Conservation (phyloP, 805 yeast species). For the Yarrowia deformans region DNA sequence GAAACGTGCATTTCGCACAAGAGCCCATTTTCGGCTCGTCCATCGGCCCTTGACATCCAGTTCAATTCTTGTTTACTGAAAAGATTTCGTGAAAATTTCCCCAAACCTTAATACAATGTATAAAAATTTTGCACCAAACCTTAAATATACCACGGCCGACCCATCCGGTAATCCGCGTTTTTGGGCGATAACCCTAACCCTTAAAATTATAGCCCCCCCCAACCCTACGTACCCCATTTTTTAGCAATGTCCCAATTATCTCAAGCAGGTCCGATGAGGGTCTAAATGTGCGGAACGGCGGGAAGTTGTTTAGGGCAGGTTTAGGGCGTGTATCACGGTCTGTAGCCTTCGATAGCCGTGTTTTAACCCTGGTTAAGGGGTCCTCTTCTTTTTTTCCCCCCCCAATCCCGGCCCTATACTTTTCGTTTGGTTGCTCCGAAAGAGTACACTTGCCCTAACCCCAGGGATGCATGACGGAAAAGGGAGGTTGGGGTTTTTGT, state of each 20-base stretch:
- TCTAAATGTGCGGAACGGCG: background rate
- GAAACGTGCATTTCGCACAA: background rate
- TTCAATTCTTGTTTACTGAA: constrained; percentile 36
- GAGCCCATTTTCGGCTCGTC: background rate
- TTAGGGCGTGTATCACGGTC: too few relatives aligned
- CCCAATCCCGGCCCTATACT: too few relatives aligned
- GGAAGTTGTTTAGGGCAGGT: background rate
- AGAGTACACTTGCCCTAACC: constrained; percentile 20
- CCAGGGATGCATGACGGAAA: constrained; percentile 9
- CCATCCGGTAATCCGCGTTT: constrained; percentile 15
- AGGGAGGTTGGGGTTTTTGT: background rate
- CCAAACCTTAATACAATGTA: too few relatives aligned
- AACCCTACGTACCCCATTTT: background rate
- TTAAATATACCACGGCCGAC: background rate
- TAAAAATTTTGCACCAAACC: background rate
- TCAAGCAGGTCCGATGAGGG: constrained; percentile 30
- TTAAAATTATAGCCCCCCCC: too few relatives aligned
- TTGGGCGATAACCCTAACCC: background rate
- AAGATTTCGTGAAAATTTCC: background rate
- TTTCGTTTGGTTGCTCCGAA: constrained; percentile 26
- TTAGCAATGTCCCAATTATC: constrained; percentile 20
- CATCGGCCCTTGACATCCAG: constrained; percentile 17
- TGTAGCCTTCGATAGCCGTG: too few relatives aligned
- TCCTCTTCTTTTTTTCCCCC: too few relatives aligned
- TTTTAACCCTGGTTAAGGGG: too few relatives aligned